Conservation (phyloP, 306 rosid genomes). For the Hippophae gyantsensis region DNA sequence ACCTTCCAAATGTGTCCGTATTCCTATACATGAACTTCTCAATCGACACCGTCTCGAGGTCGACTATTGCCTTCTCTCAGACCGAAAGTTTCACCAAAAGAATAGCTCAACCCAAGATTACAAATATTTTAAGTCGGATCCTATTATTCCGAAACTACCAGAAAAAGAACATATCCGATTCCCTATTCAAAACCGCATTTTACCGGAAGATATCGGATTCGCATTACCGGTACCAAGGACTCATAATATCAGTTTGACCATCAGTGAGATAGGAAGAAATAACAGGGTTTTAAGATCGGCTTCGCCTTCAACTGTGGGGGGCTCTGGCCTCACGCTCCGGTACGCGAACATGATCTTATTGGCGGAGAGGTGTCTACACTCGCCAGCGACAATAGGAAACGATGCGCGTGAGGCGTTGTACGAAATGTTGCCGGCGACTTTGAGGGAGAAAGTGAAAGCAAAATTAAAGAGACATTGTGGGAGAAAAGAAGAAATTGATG, state of each 20-base stretch:
- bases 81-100: constrained; percentile 12
- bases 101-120: neutral
- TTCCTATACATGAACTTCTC: neutral
- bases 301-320: constrained; percentile 43
- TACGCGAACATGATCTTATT: constrained; percentile 52
- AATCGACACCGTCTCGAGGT: neutral
- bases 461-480: constrained; percentile 25
- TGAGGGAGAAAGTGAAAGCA: constrained; percentile 26
- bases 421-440: constrained; percentile 48
- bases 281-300: constrained; percentile 31
- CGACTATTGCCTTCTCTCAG: constrained; percentile 22
- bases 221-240: neutral
- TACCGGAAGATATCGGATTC: constrained; percentile 1
- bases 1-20: neutral
- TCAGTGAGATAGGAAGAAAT: constrained; percentile 2
- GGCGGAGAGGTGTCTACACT: constrained; percentile 39
- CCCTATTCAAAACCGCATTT: neutral
- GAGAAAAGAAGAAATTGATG: constrained; percentile 16
- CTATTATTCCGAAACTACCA: constrained; percentile 2
- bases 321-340: constrained; percentile 40
- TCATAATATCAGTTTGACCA: neutral
- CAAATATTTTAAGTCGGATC: constrained; percentile 16
- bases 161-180: constrained; percentile 10
- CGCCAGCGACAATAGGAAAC: constrained; percentile 27
- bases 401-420: constrained; percentile 36